phyloP scores from a whole-genome alignment of 495 filamentous ascomycete species.

The Penicillium atrosanguineum region DNA sequence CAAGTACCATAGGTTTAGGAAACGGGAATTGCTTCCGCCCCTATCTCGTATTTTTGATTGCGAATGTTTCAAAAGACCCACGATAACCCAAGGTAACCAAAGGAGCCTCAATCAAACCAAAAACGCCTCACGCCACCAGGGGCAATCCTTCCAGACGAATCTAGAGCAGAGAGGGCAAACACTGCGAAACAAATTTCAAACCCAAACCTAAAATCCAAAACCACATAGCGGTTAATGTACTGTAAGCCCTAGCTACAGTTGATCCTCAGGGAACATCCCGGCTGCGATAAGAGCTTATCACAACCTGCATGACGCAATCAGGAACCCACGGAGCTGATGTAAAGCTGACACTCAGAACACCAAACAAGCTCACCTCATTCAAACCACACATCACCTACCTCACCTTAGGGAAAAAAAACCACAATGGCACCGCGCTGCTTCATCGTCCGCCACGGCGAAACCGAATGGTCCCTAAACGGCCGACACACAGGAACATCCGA shows the following conservation, averaged over 20 bases:
- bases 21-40: background rate
- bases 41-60: background rate
- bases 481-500: constrained; percentile 87
- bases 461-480: constrained; percentile 94
- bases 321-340: background rate
- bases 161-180: background rate
- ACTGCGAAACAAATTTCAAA: too few species aligned
- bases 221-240: too few species aligned
- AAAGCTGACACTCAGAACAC: background rate
- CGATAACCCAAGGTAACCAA: background rate
- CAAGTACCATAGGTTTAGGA: background rate
- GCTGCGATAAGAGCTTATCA: background rate
- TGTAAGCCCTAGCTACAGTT: too few species aligned
- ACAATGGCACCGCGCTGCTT: constrained; percentile 78
- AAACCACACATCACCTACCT: background rate
- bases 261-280: too few species aligned
- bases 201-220: too few species aligned
- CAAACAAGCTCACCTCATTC: background rate
- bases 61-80: background rate
- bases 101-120: background rate
- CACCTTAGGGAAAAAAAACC: background rate
- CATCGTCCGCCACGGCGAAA: constrained; percentile 92
- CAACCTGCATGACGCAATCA: background rate
- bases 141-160: background rate
- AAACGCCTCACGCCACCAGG: background rate